Evolutionary conservation across 2,329 filamentous ascomycete genomes (phyloP).

Genomic region (Xylaria sp.): DNA sequence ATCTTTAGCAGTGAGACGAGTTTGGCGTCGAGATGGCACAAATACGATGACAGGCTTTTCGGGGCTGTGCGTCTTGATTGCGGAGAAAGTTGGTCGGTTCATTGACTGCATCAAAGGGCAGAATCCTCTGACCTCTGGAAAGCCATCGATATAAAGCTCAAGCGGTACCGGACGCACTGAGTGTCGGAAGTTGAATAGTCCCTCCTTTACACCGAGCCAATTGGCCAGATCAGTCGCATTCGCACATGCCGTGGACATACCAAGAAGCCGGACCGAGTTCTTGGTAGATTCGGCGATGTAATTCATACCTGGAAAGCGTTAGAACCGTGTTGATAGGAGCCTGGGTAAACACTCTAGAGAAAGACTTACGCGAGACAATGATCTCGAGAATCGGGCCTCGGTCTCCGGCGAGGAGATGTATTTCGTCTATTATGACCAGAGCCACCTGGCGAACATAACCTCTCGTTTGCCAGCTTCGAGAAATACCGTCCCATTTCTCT

Average conservation of each 20-base stretch:
- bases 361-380: constrained; percentile 75
- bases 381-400: constrained; percentile 98
- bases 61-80: constrained; percentile 95
- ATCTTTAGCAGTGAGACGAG: constrained; percentile 92
- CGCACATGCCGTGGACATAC: constrained; percentile 99
- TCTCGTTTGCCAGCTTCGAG: constrained; percentile 97
- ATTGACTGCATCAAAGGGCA: constrained; percentile 99
- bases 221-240: constrained; percentile 95
- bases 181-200: constrained; percentile 95
- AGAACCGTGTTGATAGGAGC: background rate
- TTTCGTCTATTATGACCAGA: constrained; percentile 97
- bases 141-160: constrained; percentile 97
- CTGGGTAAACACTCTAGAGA: background rate
- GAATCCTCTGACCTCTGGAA: constrained; percentile 93
- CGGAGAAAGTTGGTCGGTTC: constrained; percentile 96
- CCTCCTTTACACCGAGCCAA: constrained; percentile 97
- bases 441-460: constrained; percentile 95
- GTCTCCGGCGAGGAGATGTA: constrained; percentile 95
- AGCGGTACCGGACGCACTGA: constrained; percentile 95
- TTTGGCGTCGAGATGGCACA: constrained; percentile 94
- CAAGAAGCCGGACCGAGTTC: constrained; percentile 86
- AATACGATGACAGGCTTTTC: constrained; percentile 98
- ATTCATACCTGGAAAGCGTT: constrained; percentile 78
- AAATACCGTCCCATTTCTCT: constrained; percentile 99
- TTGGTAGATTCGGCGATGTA: constrained; percentile 97